Percentiles rank a stretch among this genome's conserved stretches.
Evolutionary conservation across 2,329 filamentous ascomycete species (phyloP).

Genomic region (Cytospora paraplurivora): DNA sequence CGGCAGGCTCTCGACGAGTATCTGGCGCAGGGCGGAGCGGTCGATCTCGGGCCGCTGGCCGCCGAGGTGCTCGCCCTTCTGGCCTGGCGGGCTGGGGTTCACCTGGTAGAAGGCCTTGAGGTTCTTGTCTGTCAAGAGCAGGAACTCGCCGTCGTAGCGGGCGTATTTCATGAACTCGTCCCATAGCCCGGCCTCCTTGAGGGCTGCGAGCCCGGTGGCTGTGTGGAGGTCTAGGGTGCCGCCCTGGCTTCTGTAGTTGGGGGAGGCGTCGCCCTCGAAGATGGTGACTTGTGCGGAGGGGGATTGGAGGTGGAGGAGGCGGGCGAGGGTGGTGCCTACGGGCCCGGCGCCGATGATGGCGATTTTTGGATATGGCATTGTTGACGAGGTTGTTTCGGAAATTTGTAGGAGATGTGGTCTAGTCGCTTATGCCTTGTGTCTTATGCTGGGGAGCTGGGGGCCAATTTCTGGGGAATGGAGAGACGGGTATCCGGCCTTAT

Average conservation of each 20-base stretch:
- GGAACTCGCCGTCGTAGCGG: slow-evolving; percentile 54
- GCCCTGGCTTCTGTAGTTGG: slow-evolving; percentile 51
- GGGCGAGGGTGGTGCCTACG: slow-evolving; percentile 53
- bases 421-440: no score
- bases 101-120: slow-evolving; percentile 40
- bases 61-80: slow-evolving; percentile 9
- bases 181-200: slow-evolving; percentile 53
- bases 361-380: slow-evolving; percentile 37
- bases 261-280: slow-evolving; percentile 51
- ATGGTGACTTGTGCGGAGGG: slow-evolving; percentile 47
- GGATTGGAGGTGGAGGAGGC: slow-evolving; percentile 50
- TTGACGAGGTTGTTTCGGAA: neutral
- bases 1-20: slow-evolving; percentile 50
- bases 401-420: no score
- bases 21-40: slow-evolving; percentile 45
- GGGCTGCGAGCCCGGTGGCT: slow-evolving; percentile 50
- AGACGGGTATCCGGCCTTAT: no score
- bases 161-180: slow-evolving; percentile 52
- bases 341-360: slow-evolving; percentile 54
- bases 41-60: slow-evolving; percentile 56
- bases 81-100: slow-evolving; percentile 35
- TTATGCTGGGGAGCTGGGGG: no score
- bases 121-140: slow-evolving; percentile 49
- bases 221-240: slow-evolving; percentile 59
- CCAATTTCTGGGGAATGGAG: no score